These are phyloP conservation scores for Podaxis sp. DNA, from an alignment of 768 basidiomycete species.

Conservation along the genomic window DNA sequence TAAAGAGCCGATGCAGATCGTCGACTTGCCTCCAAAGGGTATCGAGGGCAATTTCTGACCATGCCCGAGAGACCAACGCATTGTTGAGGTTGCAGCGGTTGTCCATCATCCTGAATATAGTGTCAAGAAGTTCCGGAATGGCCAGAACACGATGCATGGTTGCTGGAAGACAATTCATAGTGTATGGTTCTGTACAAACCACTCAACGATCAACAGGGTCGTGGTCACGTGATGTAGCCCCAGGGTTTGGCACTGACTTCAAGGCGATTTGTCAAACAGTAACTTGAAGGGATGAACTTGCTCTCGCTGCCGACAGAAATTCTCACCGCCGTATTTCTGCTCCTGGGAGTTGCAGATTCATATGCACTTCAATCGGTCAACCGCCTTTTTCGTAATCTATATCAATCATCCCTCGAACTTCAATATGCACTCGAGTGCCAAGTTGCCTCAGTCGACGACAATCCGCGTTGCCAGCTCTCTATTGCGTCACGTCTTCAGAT, in stretches of 20 bases:
- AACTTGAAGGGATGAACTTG: neutral
- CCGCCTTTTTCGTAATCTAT: neutral
- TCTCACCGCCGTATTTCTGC: neutral
- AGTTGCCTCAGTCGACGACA: neutral
- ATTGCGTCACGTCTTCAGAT: neutral
- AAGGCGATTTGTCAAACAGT: no score
- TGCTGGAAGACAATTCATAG: neutral
- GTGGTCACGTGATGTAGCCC: neutral
- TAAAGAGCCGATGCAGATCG: constrained; percentile 20
- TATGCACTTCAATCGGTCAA: neutral
- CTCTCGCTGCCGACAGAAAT: neutral
- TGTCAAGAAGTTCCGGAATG: constrained; percentile 22
- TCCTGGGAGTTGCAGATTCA: neutral
- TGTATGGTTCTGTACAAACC: neutral
- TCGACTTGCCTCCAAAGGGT: constrained; percentile 24
- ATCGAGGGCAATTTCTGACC: constrained; percentile 22
- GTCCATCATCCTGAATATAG: constrained; percentile 19
- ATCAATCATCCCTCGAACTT: neutral
- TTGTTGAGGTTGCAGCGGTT: constrained; percentile 16
- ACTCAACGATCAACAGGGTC: neutral
- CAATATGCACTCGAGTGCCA: constrained; percentile 6
- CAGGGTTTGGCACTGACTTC: no score
- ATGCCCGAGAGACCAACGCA: constrained; percentile 21
- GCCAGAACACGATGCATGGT: constrained; percentile 17
- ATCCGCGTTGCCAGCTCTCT: neutral